These are phyloP conservation scores for Hypoxylon sp. DNA, from an alignment of 2,329 filamentous ascomycete genomes.

Conservation along the genomic window DNA sequence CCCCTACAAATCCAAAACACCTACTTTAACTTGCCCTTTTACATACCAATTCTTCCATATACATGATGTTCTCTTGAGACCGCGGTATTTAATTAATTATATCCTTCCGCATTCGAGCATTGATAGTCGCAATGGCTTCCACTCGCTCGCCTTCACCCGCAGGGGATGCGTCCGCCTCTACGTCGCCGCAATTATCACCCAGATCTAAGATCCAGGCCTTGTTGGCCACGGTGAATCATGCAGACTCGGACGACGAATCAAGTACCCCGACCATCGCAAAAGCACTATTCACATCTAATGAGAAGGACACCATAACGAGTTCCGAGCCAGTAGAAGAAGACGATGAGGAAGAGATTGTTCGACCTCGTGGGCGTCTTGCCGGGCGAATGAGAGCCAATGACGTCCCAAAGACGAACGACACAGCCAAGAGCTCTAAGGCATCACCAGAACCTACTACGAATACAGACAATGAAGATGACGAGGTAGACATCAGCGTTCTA, in stretches of 20 bases:
- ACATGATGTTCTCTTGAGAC: constrained; percentile 40
- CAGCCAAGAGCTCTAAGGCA: constrained; percentile 13
- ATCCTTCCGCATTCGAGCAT: constrained; percentile 25
- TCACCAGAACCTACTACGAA: constrained; percentile 26
- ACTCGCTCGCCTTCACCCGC: constrained; percentile 60
- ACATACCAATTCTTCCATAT: constrained; percentile 24
- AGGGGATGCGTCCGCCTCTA: constrained; percentile 56
- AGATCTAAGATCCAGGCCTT: constrained; percentile 67
- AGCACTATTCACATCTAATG: constrained; percentile 43
- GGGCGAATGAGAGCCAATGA: constrained; percentile 50
- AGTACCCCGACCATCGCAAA: constrained; percentile 43
- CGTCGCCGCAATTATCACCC: constrained; percentile 61
- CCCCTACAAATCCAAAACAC: constrained; percentile 26
- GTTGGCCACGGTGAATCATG: constrained; percentile 61
- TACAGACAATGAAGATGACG: constrained; percentile 46
- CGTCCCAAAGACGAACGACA: constrained; percentile 20
- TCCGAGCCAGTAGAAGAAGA: constrained; percentile 49
- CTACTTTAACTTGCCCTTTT: constrained; percentile 20
- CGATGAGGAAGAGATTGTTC: constrained; percentile 57
- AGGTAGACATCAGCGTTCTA: constrained; percentile 43
- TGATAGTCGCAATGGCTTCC: constrained; percentile 59
- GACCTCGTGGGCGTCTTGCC: constrained; percentile 54
- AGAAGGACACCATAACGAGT: constrained; percentile 35
- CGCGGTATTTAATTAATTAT: constrained; percentile 20
- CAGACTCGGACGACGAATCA: constrained; percentile 61